These are phyloP conservation scores for Coccomyxa subellipsoidea DNA, from an alignment of 163 green algal genomes.

Conservation along the genomic window DNA sequence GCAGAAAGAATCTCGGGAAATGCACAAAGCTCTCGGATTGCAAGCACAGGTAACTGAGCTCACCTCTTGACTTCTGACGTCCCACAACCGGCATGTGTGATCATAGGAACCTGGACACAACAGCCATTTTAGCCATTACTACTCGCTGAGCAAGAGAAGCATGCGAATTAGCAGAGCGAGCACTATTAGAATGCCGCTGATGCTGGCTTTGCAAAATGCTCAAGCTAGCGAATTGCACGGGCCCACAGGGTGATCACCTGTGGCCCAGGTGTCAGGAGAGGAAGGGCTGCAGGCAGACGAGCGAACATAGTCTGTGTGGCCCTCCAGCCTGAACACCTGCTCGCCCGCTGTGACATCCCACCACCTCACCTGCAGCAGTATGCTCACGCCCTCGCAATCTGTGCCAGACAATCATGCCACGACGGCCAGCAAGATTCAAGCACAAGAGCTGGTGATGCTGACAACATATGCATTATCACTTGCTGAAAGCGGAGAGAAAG, in stretches of 20 bases:
- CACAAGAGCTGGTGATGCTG: too few species aligned
- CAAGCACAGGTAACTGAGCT: neutral
- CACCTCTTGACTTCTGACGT: conserved; percentile 59
- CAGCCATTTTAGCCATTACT: neutral
- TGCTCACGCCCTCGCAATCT: too few species aligned
- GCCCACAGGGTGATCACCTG: conserved; percentile 30
- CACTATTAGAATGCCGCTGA: too few species aligned
- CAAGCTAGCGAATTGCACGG: too few species aligned
- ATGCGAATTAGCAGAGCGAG: too few species aligned
- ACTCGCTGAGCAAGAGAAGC: neutral
- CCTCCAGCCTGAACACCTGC: conserved; percentile 63
- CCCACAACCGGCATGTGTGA: conserved; percentile 91
- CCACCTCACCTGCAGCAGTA: conserved; percentile 28
- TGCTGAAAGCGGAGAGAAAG: too few species aligned
- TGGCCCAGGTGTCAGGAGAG: conserved; percentile 64
- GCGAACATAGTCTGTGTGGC: conserved; percentile 91
- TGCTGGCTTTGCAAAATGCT: too few species aligned
- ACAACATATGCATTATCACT: too few species aligned
- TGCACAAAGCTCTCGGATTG: too few species aligned
- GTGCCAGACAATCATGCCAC: too few species aligned
- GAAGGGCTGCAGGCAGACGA: conserved; percentile 52
- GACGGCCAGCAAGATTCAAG: too few species aligned
- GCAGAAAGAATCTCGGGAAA: too few species aligned
- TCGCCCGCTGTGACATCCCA: conserved; percentile 76
- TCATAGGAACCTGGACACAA: conserved; percentile 49